Percentiles rank a stretch among this genome's conserved stretches.
Conservation (phyloP, 2,329 filamentous ascomycete species). For the Aureobasidium musti region DNA sequence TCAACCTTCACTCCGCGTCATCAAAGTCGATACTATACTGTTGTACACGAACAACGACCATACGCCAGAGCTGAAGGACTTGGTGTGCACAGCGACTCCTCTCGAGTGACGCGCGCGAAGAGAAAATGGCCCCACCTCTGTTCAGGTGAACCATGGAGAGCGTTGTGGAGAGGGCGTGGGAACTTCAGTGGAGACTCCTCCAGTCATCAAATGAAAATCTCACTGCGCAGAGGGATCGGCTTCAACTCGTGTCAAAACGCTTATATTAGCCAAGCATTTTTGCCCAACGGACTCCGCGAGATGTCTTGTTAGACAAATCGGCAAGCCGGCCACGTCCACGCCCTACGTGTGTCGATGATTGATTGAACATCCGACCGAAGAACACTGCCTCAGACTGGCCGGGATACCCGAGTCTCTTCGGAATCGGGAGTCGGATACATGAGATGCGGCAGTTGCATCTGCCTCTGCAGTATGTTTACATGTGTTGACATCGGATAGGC, state of each 20-base stretch:
- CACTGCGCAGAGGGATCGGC: slow-evolving; percentile 6
- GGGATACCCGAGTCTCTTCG: background rate
- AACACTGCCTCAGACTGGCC: background rate
- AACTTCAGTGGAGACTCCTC: slow-evolving; percentile 23
- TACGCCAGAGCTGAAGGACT: background rate
- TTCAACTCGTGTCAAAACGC: slow-evolving; percentile 18
- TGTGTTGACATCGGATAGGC: too few relatives aligned
- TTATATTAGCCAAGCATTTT: slow-evolving; percentile 17
- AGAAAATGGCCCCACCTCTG: background rate
- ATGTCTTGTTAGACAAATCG: background rate
- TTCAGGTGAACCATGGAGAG: background rate
- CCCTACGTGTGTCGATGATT: too few relatives aligned
- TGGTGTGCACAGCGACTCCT: background rate
- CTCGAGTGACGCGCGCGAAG: background rate
- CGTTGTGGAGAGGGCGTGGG: slow-evolving; percentile 7
- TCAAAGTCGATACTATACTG: background rate
- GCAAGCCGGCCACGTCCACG: background rate
- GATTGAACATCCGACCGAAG: background rate
- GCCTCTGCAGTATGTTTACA: too few relatives aligned
- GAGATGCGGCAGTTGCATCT: background rate
- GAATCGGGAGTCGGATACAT: background rate
- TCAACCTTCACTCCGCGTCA: slow-evolving; percentile 13
- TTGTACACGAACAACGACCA: background rate
- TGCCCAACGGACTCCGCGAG: background rate
- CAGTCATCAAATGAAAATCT: background rate